phyloP scores from a whole-genome alignment of 2,329 filamentous ascomycete genomes.

The Trichoderma sp. region DNA sequence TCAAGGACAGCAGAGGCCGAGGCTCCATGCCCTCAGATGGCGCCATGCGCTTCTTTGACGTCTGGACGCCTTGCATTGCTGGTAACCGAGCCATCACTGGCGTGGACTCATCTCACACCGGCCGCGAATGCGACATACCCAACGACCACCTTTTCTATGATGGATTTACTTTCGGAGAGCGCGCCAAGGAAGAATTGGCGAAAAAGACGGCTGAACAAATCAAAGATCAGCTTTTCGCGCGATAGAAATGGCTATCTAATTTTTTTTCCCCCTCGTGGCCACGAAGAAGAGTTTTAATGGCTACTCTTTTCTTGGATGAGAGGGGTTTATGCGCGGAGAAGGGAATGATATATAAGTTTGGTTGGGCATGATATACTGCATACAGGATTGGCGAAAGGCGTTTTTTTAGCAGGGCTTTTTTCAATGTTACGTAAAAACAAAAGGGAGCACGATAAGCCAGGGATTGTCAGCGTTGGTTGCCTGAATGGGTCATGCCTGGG shows the following conservation, averaged over 20 bases:
- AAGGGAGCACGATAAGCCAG: neutral
- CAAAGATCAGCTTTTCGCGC: constrained; percentile 9
- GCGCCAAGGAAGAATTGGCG: constrained; percentile 33
- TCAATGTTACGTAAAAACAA: neutral
- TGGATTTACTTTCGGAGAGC: constrained; percentile 47
- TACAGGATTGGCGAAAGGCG: constrained; percentile 17
- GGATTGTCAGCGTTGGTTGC: neutral
- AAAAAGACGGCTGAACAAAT: constrained; percentile 13
- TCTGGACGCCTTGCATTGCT: constrained; percentile 47
- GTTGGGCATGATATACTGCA: constrained; percentile 1
- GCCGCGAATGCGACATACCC: constrained; percentile 43
- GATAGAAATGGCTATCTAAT: neutral
- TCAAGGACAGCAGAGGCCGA: constrained; percentile 47
- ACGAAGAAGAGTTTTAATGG: neutral
- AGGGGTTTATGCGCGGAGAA: neutral
- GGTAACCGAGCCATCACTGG: constrained; percentile 27
- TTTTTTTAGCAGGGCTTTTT: neutral
- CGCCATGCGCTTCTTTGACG: constrained; percentile 44
- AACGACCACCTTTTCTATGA: constrained; percentile 56
- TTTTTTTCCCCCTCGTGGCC: neutral
- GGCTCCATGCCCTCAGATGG: constrained; percentile 41
- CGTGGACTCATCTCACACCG: constrained; percentile 25
- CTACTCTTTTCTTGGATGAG: neutral
- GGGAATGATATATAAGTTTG: neutral
- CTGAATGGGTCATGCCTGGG: neutral